Percentiles rank a stretch among this genome's conserved stretches.
These are phyloP conservation scores for Suillus bovinus DNA, from an alignment of 768 basidiomycete genomes.

Conservation along the genomic window DNA sequence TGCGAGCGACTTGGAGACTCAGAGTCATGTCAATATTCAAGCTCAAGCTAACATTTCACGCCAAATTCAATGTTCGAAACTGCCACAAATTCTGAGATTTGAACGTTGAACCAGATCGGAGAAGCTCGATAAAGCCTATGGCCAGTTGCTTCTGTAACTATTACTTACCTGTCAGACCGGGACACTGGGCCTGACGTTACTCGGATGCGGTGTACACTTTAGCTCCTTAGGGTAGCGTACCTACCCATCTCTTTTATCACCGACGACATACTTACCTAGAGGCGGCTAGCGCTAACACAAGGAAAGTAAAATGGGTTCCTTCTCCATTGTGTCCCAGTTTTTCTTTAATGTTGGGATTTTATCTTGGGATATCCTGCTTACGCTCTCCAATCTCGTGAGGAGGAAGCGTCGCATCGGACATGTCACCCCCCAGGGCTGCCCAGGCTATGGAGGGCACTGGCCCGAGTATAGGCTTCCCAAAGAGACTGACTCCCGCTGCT, in stretches of 20 bases:
- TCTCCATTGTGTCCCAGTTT: background rate
- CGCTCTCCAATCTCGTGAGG: constrained; percentile 50
- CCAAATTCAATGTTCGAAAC: too few species aligned
- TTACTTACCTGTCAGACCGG: too few species aligned
- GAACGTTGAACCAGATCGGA: too few species aligned
- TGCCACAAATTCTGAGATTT: too few species aligned
- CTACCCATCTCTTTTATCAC: background rate
- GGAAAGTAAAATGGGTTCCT: background rate
- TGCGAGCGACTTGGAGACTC: too few species aligned
- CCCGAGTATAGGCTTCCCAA: constrained; percentile 60
- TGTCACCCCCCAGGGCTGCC: constrained; percentile 54
- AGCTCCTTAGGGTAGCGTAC: background rate
- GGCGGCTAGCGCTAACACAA: background rate
- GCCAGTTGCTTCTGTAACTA: too few species aligned
- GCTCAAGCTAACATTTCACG: too few species aligned
- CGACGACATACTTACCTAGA: too few species aligned
- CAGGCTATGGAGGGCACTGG: constrained; percentile 66
- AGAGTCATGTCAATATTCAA: too few species aligned
- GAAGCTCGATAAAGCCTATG: too few species aligned
- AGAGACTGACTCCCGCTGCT: constrained; percentile 66
- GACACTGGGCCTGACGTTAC: too few species aligned
- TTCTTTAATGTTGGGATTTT: constrained; percentile 31
- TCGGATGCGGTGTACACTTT: background rate
- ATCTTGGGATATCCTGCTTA: constrained; percentile 53
- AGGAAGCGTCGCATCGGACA: constrained; percentile 47